Evolutionary conservation across 768 basidiomycete species (phyloP), one percentile per base, ranked within the genome.

Genomic region (Vararia minispora): DNA sequence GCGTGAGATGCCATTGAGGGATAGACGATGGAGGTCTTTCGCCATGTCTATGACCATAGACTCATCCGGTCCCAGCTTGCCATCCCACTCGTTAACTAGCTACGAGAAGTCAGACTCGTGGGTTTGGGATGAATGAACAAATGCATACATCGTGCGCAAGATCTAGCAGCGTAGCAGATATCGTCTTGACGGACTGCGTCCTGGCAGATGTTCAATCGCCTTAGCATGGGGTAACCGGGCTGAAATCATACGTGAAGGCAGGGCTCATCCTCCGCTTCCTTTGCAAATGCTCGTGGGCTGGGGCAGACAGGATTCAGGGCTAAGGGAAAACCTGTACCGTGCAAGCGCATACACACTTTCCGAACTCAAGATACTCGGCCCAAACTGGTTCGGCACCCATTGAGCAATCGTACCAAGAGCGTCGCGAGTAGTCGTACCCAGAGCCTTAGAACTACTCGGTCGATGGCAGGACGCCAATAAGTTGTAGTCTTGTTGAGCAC

Each of bases 241-340:
- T n/a, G n/a, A n/a, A n/a, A n/a, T n/a, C n/a, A n/a, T n/a, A 28
- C 41, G 41, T 20, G 24, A 43, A 43, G 2, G 41, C 41, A 11
- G 29, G 18, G 18, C 20, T 33, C 5, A 43, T 23, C 18, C 16
- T 24, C 18, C 26, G 29, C n/a, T 29, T 38, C 41, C 29, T 37
- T 24, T 22, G 22, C 12, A 8, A n/a, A 25, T 43, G 41, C 17
- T 43, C 41, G 6, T 43, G 36, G 14, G 16, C 39, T 40, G 21
- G n/a, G n/a, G n/a, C n/a, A n/a, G n/a, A n/a, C 6, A 25, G 21
- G 6, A 16, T 24, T 23, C 28, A 12, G 16, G 24, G 24, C 30
- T 40, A 14, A 3, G 6, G 16, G 18, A n/a, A 7, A 14, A 5
- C 16, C 24, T 17, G 2, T n/a, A n/a, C n/a, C n/a, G n/a, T n/a